Evolutionary conservation across 2,329 filamentous ascomycete genomes (phyloP).

Genomic region (Pseudopithomyces chartarum): DNA sequence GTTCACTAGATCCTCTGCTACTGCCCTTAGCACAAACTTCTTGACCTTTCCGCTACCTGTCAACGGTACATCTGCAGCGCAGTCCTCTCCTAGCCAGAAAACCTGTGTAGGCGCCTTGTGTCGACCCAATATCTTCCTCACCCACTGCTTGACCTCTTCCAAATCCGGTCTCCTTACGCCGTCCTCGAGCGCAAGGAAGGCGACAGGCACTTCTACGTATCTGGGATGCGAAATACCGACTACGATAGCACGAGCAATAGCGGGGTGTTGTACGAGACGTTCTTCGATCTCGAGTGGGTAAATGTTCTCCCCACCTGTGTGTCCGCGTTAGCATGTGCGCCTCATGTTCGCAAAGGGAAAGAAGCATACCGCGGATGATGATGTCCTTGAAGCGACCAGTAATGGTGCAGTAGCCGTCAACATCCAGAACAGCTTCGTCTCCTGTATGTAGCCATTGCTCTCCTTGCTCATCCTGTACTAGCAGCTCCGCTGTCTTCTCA

Average conservation of each 20-base stretch:
- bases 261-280: slow-evolving; percentile 67
- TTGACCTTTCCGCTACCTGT: slow-evolving; percentile 54
- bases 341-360: background rate
- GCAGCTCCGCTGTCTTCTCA: slow-evolving; percentile 74
- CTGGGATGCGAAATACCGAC: slow-evolving; percentile 72
- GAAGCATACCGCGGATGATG: slow-evolving; percentile 66
- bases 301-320: slow-evolving; percentile 48
- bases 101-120: slow-evolving; percentile 68
- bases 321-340: background rate
- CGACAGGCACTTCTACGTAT: slow-evolving; percentile 74
- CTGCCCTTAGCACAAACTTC: slow-evolving; percentile 46
- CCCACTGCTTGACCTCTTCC: slow-evolving; percentile 45
- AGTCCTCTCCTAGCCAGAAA: slow-evolving; percentile 71
- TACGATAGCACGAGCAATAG: slow-evolving; percentile 68
- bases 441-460: slow-evolving; percentile 48
- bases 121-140: slow-evolving; percentile 43
- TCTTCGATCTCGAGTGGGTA: slow-evolving; percentile 77
- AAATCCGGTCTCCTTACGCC: slow-evolving; percentile 30
- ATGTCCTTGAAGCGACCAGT: slow-evolving; percentile 81
- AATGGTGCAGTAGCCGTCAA: slow-evolving; percentile 67
- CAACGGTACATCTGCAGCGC: slow-evolving; percentile 43
- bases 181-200: slow-evolving; percentile 58
- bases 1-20: slow-evolving; percentile 29
- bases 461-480: slow-evolving; percentile 68
- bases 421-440: slow-evolving; percentile 46